Conservation (phyloP, 2,329 filamentous ascomycete species). For the Fusarium continuum region DNA sequence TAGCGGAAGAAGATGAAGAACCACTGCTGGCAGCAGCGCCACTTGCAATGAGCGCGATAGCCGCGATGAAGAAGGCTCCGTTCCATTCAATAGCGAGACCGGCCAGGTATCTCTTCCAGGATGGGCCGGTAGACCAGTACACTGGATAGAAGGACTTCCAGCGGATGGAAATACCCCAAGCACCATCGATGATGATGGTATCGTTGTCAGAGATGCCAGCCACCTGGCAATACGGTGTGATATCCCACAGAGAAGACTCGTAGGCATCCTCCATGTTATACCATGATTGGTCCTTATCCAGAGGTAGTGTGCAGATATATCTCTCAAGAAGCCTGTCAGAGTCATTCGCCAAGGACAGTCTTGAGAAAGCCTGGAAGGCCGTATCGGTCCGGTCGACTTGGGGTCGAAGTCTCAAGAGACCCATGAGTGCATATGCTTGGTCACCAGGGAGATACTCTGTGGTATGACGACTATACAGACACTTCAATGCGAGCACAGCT, state of each 20-base stretch:
- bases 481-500: conserved; percentile 44
- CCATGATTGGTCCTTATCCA: conserved; percentile 40
- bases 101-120: conserved; percentile 34
- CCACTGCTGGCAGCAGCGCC: conserved; percentile 12
- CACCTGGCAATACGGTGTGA: conserved; percentile 47
- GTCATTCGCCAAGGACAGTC: conserved; percentile 49
- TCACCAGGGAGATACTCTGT: conserved; percentile 43
- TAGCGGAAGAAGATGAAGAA: neutral
- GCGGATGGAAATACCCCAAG: conserved; percentile 44
- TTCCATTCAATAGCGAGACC: conserved; percentile 35
- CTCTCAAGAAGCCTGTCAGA: conserved; percentile 48
- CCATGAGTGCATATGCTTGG: conserved; percentile 50
- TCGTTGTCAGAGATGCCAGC: conserved; percentile 48
- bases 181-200: conserved; percentile 48
- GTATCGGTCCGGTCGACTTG: conserved; percentile 47
- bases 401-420: conserved; percentile 47
- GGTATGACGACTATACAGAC: conserved; percentile 44
- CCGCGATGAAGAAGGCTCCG: conserved; percentile 33
- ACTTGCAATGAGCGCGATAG: conserved; percentile 29
- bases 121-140: conserved; percentile 42
- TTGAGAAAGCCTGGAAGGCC: conserved; percentile 50
- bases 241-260: conserved; percentile 47
- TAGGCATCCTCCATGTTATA: conserved; percentile 48
- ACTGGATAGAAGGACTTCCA: conserved; percentile 47
- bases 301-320: conserved; percentile 45